Evolutionary conservation across 345 rosid genomes (phyloP), one percentile per base, ranked within the genome.

Genomic region (Populus euphratica): DNA sequence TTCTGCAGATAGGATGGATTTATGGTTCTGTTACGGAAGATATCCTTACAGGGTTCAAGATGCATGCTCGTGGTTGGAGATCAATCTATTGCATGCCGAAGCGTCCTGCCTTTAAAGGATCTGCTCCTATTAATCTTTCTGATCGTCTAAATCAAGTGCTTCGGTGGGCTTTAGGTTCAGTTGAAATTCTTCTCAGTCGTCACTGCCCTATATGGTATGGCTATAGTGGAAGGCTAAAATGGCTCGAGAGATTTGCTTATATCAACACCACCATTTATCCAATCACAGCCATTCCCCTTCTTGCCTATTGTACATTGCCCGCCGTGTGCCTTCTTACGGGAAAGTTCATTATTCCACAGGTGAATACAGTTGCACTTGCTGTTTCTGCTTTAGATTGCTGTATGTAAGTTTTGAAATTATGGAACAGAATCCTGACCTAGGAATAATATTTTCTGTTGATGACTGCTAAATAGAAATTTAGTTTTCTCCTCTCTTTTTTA

Each of bases 151-250:
- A 85, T 73, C 88, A 85, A 72, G 88, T 85, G 69, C 88, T 83
- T 62, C 81, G 86, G 47, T 85, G 88, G 88, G 88, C 88, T 35
- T 68, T 85, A 68, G 88, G 88, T 31, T 85, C 86, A 1, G 71
- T 85, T 38, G 88, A 85, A 82, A 85, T 85, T 81, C 79, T 85
- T 56, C 69, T 83, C 63, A 85, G 88, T 63, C 88, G 76, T 43
- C 88, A 86, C 59, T 84, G 86, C 59, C 89, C 87, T 67, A 59
- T 83, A 78, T 85, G 87, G 90, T 85, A 81, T 49, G 85, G 85
- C 7, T 35, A 77, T 23, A 79, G 79, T 64, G 88, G 78, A 59
- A 81, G 79, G 73, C 75, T 86, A 47, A 86, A 77, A 81, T 77
- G 70, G 75, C 70, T 86, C 17, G 85, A 83, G 83, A 76, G 88